Evolutionary conservation across 1,284 basidiomycete genomes (phyloP).

Genomic region (Marasmius fiardii): DNA sequence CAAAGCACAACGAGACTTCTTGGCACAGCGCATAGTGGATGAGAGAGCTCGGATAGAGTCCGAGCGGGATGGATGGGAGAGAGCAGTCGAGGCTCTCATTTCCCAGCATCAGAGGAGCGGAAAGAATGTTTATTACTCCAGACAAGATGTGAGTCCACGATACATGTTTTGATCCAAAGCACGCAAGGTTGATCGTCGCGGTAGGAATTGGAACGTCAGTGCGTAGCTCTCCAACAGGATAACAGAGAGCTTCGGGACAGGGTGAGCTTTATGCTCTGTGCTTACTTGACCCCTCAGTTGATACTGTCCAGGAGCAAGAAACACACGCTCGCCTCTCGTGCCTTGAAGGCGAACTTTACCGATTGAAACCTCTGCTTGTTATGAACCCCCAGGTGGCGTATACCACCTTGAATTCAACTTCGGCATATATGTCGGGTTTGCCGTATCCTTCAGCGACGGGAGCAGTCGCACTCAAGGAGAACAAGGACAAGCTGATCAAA

Average conservation of each 20-base stretch:
- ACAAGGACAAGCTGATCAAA: background rate
- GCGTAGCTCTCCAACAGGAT: slow-evolving; percentile 45
- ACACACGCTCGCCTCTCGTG: slow-evolving; percentile 38
- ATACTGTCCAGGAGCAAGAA: slow-evolving; percentile 39
- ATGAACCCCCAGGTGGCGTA: slow-evolving; percentile 42
- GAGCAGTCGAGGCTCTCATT: slow-evolving; percentile 61
- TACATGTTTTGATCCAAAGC: background rate
- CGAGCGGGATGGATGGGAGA: slow-evolving; percentile 57
- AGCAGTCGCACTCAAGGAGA: slow-evolving; percentile 3
- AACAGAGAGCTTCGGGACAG: slow-evolving; percentile 53
- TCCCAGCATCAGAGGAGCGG: slow-evolving; percentile 34
- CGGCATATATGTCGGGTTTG: slow-evolving; percentile 16
- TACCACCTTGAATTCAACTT: slow-evolving; percentile 17
- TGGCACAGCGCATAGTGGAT: slow-evolving; percentile 47
- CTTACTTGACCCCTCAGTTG: background rate
- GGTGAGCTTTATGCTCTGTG: slow-evolving; percentile 30
- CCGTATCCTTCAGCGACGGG: slow-evolving; percentile 17
- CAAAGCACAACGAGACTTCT: slow-evolving; percentile 52
- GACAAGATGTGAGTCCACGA: slow-evolving; percentile 38
- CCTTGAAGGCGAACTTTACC: slow-evolving; percentile 50
- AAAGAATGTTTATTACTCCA: slow-evolving; percentile 28
- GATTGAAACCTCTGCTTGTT: slow-evolving; percentile 53
- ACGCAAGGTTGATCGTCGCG: background rate
- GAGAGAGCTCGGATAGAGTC: slow-evolving; percentile 56
- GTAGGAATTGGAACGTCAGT: slow-evolving; percentile 51